Base-by-base conservation (phyloP, 2,329 filamentous ascomycete genomes). In the Fusarium keratoplasticum region DNA sequence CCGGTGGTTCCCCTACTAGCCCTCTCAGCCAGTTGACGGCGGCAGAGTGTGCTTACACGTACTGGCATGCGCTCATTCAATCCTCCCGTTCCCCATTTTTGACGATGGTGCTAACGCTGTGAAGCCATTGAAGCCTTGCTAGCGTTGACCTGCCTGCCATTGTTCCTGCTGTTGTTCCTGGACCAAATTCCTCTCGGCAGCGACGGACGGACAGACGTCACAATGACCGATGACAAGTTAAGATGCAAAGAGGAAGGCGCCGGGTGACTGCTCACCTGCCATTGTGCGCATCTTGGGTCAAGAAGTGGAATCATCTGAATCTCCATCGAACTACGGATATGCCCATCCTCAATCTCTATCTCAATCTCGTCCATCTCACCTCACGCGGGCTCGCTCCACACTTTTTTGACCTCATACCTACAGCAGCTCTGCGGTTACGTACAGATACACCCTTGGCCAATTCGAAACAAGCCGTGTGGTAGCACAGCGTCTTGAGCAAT, bases 261-360 rank as follows among this genome's bases (percentile, higher is more conserved):
- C 54, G 33, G 42, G 60, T 67, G 61, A 70, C 62, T 71, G 55
- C 66, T 66, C 61, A 70, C 59, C 42, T 66, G 35, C 60, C 68
- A 70, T 69, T 70, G 59, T 70, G 68, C 68, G 66, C 58, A 70
- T 67, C 58, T 57, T 59, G 65, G 50, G 59, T 67, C 52, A 42
- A n/a, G 10, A 22, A 42, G 38, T 42, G 38, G 38, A 42, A 42
- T 42, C 38, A 42, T 35, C 36, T 31, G 27, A 18, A 60, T 60
- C 58, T 61, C 44, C 58, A 74, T 68, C 71, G 38, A 42, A 42
- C 38, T 42, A 42, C 38, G 38, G 38, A 42, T 42, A 42, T 42
- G 38, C 38, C 38, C 38, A 42, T 42, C 38, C 38, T 42, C 38
- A 42, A 42, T 42, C 38, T 42, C 38, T n/a, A 42, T 42, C 38